Evolutionary conservation across 805 yeast species (phyloP), one percentile per base, ranked within the genome.

Genomic region (Clavispora asparagi): DNA sequence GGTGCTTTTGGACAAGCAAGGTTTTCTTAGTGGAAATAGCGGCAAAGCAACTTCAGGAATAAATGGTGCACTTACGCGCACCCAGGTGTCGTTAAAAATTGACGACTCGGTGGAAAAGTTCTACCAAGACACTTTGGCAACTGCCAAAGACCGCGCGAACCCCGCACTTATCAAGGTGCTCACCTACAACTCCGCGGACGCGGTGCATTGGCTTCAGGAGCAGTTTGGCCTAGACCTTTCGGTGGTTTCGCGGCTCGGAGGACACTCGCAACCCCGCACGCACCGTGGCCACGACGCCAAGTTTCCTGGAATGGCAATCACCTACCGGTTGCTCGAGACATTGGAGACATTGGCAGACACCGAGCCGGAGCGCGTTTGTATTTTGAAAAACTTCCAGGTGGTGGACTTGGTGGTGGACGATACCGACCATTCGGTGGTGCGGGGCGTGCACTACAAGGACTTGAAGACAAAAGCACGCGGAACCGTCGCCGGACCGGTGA

Each of bases 221-320:
- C 76, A 73, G 5, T 80, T 86, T 54, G 75, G 72, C 7, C 65
- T 86, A 42, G 87, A 83, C 55, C 67, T 87, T 46, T 76, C 85
- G 7, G 70, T 82, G 13, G 85, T 87, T 11, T 77, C 87, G n/a
- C 78, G 87, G 55, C 64, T 87, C 38, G 95, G 95, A 26, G 96
- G 96, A 3, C 95, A 87, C 59, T 82, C 90, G 1, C 79, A 74
- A 42, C 82, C 88, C 17, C 73, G 96, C 62, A 87, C 96, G 1
- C 95, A 87, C 61, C 75, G 95, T 55, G 91, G 95, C 1, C 76
- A 78, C 42, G 85, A 79, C 49, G 75, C 81, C 16, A 71, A 77
- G 49, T 80, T 81, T 43, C 86, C 86, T 2, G 87, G 86, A 1
- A 78, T 78, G 78, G 83, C 86, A 7, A 79, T 82, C 43, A 78